Evolutionary conservation across 805 yeast genomes (phyloP).

Genomic region (Wickerhamomyces subpelliculosus): DNA sequence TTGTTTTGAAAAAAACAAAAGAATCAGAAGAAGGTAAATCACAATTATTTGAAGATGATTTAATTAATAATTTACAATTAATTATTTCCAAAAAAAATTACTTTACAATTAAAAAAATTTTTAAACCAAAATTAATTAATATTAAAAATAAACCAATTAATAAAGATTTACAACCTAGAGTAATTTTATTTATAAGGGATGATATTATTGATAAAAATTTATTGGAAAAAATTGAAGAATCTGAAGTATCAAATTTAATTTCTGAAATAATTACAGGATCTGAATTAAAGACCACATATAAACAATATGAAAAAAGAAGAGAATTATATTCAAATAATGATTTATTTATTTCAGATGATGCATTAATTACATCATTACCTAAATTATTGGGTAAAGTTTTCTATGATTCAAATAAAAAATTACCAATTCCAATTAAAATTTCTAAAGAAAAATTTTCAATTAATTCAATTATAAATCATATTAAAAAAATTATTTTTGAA

Average conservation of each 20-base stretch:
- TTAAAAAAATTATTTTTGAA: conserved; percentile 48
- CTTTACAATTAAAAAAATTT: conserved; percentile 46
- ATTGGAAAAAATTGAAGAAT: conserved; percentile 20
- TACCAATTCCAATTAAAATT: conserved; percentile 61
- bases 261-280: conserved; percentile 58
- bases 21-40: conserved; percentile 23
- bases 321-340: conserved; percentile 63
- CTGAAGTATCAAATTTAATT: conserved; percentile 22
- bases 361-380: conserved; percentile 73
- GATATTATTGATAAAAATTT: conserved; percentile 30
- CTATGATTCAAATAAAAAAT: conserved; percentile 51
- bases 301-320: conserved; percentile 84
- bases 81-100: conserved; percentile 61
- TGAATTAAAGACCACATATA: conserved; percentile 77
- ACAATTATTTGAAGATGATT: conserved; percentile 53
- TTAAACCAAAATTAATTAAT: conserved; percentile 29
- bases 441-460: conserved; percentile 32
- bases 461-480: conserved; percentile 48
- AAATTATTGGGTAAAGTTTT: conserved; percentile 76
- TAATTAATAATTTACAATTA: conserved; percentile 41
- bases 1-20: conserved; percentile 29
- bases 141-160: conserved; percentile 32
- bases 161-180: conserved; percentile 34
- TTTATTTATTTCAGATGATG: conserved; percentile 79
- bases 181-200: conserved; percentile 70